A percentile compares a stretch with the other conserved stretches of the same genome.
Evolutionary conservation across 2,329 filamentous ascomycete species (phyloP).

Genomic region (Xylariales sp.): DNA sequence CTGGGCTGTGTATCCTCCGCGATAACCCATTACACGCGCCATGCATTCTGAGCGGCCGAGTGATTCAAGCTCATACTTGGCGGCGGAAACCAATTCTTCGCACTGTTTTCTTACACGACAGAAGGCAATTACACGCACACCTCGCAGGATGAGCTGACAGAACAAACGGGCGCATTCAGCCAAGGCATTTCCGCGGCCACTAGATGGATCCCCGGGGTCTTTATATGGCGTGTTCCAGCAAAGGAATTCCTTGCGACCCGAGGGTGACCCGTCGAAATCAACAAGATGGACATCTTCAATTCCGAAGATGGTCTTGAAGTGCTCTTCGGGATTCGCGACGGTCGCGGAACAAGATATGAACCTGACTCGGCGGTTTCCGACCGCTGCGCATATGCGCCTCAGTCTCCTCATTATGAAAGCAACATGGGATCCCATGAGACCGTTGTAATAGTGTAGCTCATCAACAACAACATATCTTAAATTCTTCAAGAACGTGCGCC

Average conservation of each 20-base stretch:
- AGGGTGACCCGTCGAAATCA: conserved; percentile 89
- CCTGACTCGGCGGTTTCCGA: conserved; percentile 79
- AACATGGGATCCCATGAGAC: conserved; percentile 88
- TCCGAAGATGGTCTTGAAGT: conserved; percentile 94
- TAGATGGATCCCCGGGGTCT: conserved; percentile 80
- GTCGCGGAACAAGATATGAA: conserved; percentile 97
- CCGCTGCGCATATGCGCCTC: conserved; percentile 79
- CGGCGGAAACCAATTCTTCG: conserved; percentile 74
- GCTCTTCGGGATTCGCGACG: conserved; percentile 83
- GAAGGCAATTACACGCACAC: conserved; percentile 89
- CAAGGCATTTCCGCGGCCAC: conserved; percentile 77
- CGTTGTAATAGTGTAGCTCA: conserved; percentile 95
- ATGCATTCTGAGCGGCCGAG: conserved; percentile 72
- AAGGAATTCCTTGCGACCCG: conserved; percentile 87
- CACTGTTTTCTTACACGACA: conserved; percentile 84
- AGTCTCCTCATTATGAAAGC: conserved; percentile 91
- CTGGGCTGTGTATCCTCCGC: conserved; percentile 89
- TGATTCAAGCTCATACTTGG: conserved; percentile 70
- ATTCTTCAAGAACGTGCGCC: conserved; percentile 84
- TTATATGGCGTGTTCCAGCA: conserved; percentile 98
- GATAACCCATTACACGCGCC: conserved; percentile 86
- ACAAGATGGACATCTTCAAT: conserved; percentile 75
- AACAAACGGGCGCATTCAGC: conserved; percentile 86
- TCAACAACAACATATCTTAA: conserved; percentile 87
- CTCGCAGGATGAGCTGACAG: conserved; percentile 81